Percentiles rank a stretch among this genome's conserved stretches.
These are phyloP conservation scores for Glycine latifolia DNA, from an alignment of 306 rosid genomes.

Conservation along the genomic window DNA sequence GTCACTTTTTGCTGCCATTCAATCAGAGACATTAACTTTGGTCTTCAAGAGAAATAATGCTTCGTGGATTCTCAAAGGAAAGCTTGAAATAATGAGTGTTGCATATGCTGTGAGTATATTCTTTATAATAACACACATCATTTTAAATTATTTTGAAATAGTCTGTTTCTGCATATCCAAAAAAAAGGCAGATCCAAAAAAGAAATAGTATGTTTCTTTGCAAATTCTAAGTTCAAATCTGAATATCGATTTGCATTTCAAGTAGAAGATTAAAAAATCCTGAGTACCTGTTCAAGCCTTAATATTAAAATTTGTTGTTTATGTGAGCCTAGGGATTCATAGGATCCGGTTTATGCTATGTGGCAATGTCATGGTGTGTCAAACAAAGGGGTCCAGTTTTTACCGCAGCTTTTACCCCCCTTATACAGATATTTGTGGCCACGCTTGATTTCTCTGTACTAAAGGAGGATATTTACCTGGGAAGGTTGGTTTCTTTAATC, in stretches of 20 bases:
- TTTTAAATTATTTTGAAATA: neutral
- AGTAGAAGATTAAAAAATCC: neutral
- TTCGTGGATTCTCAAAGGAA: slow-evolving; percentile 69
- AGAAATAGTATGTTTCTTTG: slow-evolving; percentile 1
- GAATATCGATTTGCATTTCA: neutral
- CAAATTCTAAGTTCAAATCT: slow-evolving; percentile 7
- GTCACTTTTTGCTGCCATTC: slow-evolving; percentile 76
- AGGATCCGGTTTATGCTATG: slow-evolving; percentile 91
- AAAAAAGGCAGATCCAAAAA: too few relatives aligned
- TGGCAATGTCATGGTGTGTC: slow-evolving; percentile 94
- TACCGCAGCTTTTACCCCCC: slow-evolving; percentile 83
- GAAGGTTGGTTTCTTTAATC: slow-evolving; percentile 65
- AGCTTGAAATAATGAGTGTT: slow-evolving; percentile 64
- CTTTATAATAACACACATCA: neutral
- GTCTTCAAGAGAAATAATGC: slow-evolving; percentile 53
- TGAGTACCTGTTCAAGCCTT: neutral
- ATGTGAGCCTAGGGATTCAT: slow-evolving; percentile 67
- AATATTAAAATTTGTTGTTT: neutral
- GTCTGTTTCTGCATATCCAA: neutral
- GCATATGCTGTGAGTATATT: slow-evolving; percentile 69
- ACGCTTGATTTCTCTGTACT: slow-evolving; percentile 66
- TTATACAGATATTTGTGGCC: slow-evolving; percentile 73
- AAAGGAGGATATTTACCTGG: slow-evolving; percentile 77
- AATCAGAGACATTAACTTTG: slow-evolving; percentile 68
- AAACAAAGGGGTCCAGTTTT: slow-evolving; percentile 85